phyloP scores from a whole-genome alignment of 345 rosid genomes.

The Camelina laxa region DNA sequence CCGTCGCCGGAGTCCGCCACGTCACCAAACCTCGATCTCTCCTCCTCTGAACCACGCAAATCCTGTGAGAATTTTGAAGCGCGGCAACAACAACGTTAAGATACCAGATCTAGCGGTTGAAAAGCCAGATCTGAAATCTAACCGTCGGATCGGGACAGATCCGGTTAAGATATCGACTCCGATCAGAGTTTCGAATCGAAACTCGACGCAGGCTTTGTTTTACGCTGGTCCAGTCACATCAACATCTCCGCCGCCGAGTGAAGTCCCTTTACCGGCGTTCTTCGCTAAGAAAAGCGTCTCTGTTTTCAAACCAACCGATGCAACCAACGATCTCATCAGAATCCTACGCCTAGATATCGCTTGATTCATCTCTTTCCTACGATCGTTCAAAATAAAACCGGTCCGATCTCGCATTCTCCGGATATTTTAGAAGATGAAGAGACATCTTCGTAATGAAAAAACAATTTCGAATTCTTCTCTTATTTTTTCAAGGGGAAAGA shows the following conservation, averaged over 20 bases:
- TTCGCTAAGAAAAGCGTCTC: conserved; percentile 50
- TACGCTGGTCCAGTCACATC: conserved; percentile 75
- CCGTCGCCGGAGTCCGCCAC: conserved; percentile 50
- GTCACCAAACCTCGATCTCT: conserved; percentile 1
- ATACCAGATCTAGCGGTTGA: conserved; percentile 6
- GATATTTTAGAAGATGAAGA: background rate
- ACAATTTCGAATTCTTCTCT: conserved; percentile 48
- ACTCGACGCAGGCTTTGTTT: conserved; percentile 38
- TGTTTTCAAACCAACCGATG: conserved; percentile 34
- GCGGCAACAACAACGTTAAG: conserved; percentile 56
- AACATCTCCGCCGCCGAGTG: conserved; percentile 81
- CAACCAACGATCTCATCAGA: conserved; percentile 58
- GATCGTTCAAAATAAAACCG: background rate
- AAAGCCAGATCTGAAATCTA: conserved; percentile 42
- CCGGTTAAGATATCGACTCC: conserved; percentile 36
- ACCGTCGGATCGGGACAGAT: conserved; percentile 41
- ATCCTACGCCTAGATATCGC: conserved; percentile 51
- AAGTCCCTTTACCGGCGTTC: conserved; percentile 77
- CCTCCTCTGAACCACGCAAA: conserved; percentile 23
- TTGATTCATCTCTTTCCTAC: background rate
- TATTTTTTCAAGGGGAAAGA: conserved; percentile 81
- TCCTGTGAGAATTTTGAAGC: conserved; percentile 65
- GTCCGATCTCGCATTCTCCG: background rate
- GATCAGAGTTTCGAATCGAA: conserved; percentile 37
- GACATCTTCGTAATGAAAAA: conserved; percentile 9